Evolutionary conservation across 2,329 filamentous ascomycete genomes (phyloP), one percentile per base, ranked within the genome.

Genomic region (Cercospora sesami): DNA sequence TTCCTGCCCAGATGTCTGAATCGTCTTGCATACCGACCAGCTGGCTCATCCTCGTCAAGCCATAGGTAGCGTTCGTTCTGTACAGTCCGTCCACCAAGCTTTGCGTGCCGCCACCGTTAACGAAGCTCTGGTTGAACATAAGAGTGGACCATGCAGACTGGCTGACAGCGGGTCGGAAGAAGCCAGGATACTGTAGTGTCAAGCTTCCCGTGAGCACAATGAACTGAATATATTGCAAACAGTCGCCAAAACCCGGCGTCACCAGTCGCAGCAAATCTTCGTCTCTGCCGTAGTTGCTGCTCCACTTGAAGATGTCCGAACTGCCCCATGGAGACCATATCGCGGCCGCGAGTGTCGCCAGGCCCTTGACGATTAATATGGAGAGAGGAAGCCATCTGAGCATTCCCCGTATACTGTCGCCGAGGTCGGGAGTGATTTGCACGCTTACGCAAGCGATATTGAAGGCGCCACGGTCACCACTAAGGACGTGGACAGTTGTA

Each of bases 281-380:
- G 74, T 99, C 95, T 73, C 94, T 89, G 39, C 95, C 95, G 78
- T 96, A 98, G 78, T 99, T 99, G 76, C 93, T 96, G n/a, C 93
- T 93, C 93, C 94, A 99, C 73, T 92, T 90, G 78, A 98, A 98
- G 21, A 94, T 85, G 77, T 99, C 91, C 7, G 88, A 88, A 1
- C 93, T 92, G 21, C 95, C 95, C 94, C 95, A 99, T 0, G 95
- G 95, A 76, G 94, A 97, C 77, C 89, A 94, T 42, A 96, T 92
- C 60, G 89, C 91, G 2, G 95, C 93, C 72, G 93, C 89, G 39
- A 94, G 83, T 6, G 94, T 97, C 14, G 94, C 93, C 67, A 93
- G 80, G 1, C 89, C 95, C 57, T 96, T 92, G 48, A 94, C 84
- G 2, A 94, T 81, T 33, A 99, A 84, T 26, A 97, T 87, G 3